Evolutionary conservation across 495 filamentous ascomycete genomes (phyloP).

Genomic region (Aspergillus kassunensis): DNA sequence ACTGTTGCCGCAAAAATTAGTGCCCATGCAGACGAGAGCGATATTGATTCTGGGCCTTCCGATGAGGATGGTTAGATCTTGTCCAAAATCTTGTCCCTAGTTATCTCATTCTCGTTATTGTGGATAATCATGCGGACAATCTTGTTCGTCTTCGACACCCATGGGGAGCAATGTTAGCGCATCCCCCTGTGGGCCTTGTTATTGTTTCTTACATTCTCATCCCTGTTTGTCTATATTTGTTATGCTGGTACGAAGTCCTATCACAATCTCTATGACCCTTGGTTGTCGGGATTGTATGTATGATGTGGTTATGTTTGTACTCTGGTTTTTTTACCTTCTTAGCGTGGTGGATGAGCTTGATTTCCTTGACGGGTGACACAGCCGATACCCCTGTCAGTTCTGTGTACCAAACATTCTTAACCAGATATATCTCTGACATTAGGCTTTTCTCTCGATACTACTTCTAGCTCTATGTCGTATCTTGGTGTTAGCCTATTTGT

Average conservation of each 20-base stretch:
- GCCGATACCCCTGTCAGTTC: conserved; percentile 16
- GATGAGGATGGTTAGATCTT: conserved; percentile 47
- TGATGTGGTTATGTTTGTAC: conserved; percentile 26
- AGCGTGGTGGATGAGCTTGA: conserved; percentile 13
- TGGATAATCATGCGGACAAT: conserved; percentile 6
- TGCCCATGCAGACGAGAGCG: conserved; percentile 45
- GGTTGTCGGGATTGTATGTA: conserved; percentile 26
- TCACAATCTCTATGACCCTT: conserved; percentile 20
- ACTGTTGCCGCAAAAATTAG: conserved; percentile 26
- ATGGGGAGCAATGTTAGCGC: conserved; percentile 39
- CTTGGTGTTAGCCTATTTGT: not conserved
- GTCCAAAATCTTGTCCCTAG: conserved; percentile 21
- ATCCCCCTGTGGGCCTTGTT: conserved; percentile 15
- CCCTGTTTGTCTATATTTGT: conserved; percentile 39
- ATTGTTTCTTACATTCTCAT: conserved; percentile 18
- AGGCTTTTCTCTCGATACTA: conserved; percentile 3
- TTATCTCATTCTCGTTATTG: conserved; percentile 19
- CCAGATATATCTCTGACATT: conserved; percentile 1
- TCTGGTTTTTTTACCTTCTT: conserved; percentile 16
- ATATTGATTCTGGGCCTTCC: conserved; percentile 43
- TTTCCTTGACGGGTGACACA: conserved; percentile 14
- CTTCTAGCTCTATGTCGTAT: not conserved
- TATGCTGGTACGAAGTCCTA: conserved; percentile 35
- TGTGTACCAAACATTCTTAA: conserved; percentile 5
- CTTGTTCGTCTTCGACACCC: conserved; percentile 18